A percentile compares a stretch with the other conserved stretches of the same genome.
phyloP scores from a whole-genome alignment of 2,329 filamentous ascomycete species.

The Xylaria sp. region DNA sequence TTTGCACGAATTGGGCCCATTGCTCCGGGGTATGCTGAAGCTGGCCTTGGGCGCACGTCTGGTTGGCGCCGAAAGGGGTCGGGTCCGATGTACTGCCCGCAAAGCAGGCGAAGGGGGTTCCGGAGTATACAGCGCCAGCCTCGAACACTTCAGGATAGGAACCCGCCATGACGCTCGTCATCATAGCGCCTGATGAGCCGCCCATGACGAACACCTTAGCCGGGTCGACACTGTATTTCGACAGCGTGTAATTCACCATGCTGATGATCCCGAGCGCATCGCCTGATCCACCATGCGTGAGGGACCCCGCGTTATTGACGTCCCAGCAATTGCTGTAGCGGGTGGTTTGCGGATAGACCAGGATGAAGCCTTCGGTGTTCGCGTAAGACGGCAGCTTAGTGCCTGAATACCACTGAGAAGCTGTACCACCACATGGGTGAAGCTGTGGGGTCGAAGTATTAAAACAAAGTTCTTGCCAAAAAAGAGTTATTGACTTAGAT shows the following conservation, averaged over 20 bases:
- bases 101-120: constrained; percentile 32
- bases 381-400: constrained; percentile 35
- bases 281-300: constrained; percentile 39
- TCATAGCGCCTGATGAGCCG: constrained; percentile 39
- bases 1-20: constrained; percentile 50
- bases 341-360: constrained; percentile 47
- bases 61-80: constrained; percentile 37
- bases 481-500: too few relatives aligned
- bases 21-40: constrained; percentile 38
- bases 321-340: constrained; percentile 43
- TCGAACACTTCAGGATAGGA: constrained; percentile 40
- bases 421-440: constrained; percentile 35
- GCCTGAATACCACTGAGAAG: constrained; percentile 30
- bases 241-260: constrained; percentile 40
- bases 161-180: constrained; percentile 40
- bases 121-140: constrained; percentile 33
- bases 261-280: constrained; percentile 39
- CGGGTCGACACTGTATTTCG: constrained; percentile 16
- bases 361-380: constrained; percentile 53
- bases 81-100: constrained; percentile 27
- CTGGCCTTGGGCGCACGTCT: constrained; percentile 38
- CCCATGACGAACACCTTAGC: constrained; percentile 30
- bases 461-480: not conserved
- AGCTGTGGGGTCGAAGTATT: constrained; percentile 17
- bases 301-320: constrained; percentile 37